These are phyloP conservation scores for Rhinocladiella similis DNA, from an alignment of 2,329 filamentous ascomycete species.

Conservation along the genomic window DNA sequence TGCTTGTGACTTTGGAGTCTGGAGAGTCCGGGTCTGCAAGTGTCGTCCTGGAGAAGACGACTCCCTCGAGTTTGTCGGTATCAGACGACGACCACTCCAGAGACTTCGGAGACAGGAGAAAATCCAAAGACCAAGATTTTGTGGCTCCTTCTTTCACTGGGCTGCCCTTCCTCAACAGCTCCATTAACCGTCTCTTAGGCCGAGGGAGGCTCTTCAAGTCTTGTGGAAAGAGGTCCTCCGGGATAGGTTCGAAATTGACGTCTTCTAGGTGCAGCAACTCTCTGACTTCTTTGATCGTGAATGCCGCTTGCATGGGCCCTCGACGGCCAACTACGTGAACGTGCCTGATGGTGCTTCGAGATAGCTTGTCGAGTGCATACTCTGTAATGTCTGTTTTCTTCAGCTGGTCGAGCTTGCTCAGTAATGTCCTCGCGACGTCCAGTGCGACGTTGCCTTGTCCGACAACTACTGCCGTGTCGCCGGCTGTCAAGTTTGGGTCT, in stretches of 20 bases:
- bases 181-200: slow-evolving; percentile 73
- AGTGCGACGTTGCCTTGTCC: slow-evolving; percentile 96
- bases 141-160: slow-evolving; percentile 49
- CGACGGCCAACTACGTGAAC: slow-evolving; percentile 87
- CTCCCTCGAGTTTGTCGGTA: slow-evolving; percentile 57
- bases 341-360: slow-evolving; percentile 70
- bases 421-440: slow-evolving; percentile 84
- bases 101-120: slow-evolving; percentile 73
- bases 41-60: slow-evolving; percentile 63
- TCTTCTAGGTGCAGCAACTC: slow-evolving; percentile 77
- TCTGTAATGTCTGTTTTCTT: slow-evolving; percentile 86
- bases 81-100: slow-evolving; percentile 58
- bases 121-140: slow-evolving; percentile 82
- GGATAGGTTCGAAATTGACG: slow-evolving; percentile 71
- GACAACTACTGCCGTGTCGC: slow-evolving; percentile 82
- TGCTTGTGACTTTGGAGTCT: slow-evolving; percentile 50
- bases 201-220: slow-evolving; percentile 71
- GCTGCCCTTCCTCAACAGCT: slow-evolving; percentile 77
- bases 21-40: slow-evolving; percentile 54
- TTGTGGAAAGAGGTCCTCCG: slow-evolving; percentile 65
- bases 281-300: slow-evolving; percentile 91
- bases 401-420: slow-evolving; percentile 72
- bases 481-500: slow-evolving; percentile 69
- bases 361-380: slow-evolving; percentile 72
- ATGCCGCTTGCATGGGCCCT: slow-evolving; percentile 88